A percentile compares a stretch with the other conserved stretches of the same genome.
Evolutionary conservation across 1,284 basidiomycete species (phyloP).

Genomic region (Irpex sp.): DNA sequence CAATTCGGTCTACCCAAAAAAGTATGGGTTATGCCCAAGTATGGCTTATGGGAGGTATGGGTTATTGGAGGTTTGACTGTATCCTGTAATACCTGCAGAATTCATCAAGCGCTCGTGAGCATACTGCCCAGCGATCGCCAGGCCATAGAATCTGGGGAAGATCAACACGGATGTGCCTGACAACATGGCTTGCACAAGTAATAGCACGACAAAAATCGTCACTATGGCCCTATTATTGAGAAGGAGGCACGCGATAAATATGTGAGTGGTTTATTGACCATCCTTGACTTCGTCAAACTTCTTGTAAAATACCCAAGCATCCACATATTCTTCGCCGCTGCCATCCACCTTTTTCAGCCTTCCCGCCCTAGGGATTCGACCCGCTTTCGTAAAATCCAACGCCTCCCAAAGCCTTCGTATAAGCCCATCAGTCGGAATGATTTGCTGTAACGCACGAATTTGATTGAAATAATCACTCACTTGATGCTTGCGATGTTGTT

Average conservation of each 20-base stretch:
- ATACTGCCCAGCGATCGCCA: too few relatives aligned
- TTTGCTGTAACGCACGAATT: conserved; percentile 12
- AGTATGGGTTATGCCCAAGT: too few relatives aligned
- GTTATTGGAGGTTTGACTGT: too few relatives aligned
- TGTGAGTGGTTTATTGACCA: neutral
- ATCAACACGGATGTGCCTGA: too few relatives aligned
- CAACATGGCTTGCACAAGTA: too few relatives aligned
- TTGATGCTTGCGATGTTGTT: conserved; percentile 73
- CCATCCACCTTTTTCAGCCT: conserved; percentile 64
- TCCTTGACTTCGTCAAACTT: conserved; percentile 45
- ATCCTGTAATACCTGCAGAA: too few relatives aligned
- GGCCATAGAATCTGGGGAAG: too few relatives aligned
- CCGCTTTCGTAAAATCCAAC: conserved; percentile 80
- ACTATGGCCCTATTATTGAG: neutral
- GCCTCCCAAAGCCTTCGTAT: conserved; percentile 75
- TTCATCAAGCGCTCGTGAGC: too few relatives aligned
- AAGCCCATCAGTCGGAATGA: too few relatives aligned
- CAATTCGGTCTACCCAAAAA: too few relatives aligned
- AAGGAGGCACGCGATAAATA: neutral
- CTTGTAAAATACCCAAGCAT: conserved; percentile 86
- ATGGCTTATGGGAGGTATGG: too few relatives aligned
- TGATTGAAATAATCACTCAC: conserved; percentile 31
- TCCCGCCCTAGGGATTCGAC: conserved; percentile 84
- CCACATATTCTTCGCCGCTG: conserved; percentile 80
- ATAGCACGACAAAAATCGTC: neutral